These are phyloP conservation scores for Takashimella tepidaria DNA, from an alignment of 1,284 basidiomycete species.

Conservation along the genomic window DNA sequence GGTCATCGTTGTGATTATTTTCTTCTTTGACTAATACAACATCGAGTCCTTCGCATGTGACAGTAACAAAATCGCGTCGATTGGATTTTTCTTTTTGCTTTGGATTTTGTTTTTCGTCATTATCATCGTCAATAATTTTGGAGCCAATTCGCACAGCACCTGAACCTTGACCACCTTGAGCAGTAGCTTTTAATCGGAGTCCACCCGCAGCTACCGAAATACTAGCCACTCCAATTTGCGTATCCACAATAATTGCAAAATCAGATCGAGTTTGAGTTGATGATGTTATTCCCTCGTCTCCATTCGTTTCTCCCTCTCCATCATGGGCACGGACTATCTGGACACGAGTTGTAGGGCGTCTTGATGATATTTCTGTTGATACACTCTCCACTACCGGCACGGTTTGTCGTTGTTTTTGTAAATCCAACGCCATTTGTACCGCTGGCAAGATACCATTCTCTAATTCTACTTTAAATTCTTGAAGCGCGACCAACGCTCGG, in stretches of 20 bases:
- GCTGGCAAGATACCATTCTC: slow-evolving; percentile 26
- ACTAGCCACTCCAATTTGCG: slow-evolving; percentile 11
- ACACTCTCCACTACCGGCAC: background rate
- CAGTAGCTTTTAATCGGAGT: slow-evolving; percentile 14
- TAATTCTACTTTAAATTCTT: slow-evolving; percentile 15
- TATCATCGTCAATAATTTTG: background rate
- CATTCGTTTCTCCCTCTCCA: no score
- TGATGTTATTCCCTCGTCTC: background rate
- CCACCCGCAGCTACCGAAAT: slow-evolving; percentile 19
- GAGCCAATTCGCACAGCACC: background rate
- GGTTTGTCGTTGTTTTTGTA: background rate
- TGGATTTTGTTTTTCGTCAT: background rate
- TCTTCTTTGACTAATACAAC: background rate
- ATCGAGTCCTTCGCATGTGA: background rate
- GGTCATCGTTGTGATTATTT: background rate
- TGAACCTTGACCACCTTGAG: slow-evolving; percentile 5
- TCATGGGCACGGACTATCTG: no score
- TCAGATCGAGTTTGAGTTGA: background rate
- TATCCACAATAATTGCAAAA: slow-evolving; percentile 13
- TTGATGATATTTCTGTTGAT: background rate
- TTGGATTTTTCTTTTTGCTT: no score
- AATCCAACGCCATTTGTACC: background rate
- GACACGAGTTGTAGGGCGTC: background rate
- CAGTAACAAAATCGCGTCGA: background rate
- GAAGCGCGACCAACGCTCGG: slow-evolving; percentile 17